Percentiles rank a stretch among this genome's conserved stretches.
Conservation (phyloP, 192 early-diverging fungal genomes). For the Glomus cerebriforme region DNA sequence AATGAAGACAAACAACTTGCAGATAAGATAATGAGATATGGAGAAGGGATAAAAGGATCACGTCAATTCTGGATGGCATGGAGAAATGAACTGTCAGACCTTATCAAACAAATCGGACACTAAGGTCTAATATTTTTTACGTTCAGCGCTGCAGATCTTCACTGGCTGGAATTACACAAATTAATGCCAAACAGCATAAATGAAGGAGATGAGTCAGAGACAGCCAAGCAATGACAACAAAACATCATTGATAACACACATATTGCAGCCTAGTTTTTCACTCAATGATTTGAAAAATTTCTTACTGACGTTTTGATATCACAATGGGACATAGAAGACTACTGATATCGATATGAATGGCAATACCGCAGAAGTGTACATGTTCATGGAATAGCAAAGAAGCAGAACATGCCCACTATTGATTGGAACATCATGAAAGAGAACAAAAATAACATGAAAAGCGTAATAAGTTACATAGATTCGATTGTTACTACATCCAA, state of each 20-base stretch:
- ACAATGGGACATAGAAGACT: too few species aligned
- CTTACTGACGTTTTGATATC: slow-evolving; percentile 31
- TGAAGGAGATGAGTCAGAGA: too few species aligned
- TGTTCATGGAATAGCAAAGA: background rate
- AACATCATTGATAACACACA: too few species aligned
- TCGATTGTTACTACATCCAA: background rate
- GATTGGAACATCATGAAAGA: background rate
- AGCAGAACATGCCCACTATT: background rate
- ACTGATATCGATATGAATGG: background rate
- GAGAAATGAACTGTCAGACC: background rate
- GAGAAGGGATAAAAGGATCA: background rate
- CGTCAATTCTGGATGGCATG: background rate
- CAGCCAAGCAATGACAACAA: background rate
- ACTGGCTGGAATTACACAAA: too few species aligned
- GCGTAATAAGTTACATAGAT: background rate
- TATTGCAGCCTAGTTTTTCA: too few species aligned
- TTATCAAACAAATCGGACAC: background rate
- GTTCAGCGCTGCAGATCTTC: too few species aligned
- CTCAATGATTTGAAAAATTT: background rate
- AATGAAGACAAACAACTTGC: too few species aligned
- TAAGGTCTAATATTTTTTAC: too few species aligned
- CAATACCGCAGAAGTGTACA: background rate
- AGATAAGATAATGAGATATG: too few species aligned
- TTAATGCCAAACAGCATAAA: too few species aligned
- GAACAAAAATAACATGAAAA: background rate